Evolutionary conservation across 257 asterid genomes (phyloP).

Genomic region (Thymus mandschuricus): DNA sequence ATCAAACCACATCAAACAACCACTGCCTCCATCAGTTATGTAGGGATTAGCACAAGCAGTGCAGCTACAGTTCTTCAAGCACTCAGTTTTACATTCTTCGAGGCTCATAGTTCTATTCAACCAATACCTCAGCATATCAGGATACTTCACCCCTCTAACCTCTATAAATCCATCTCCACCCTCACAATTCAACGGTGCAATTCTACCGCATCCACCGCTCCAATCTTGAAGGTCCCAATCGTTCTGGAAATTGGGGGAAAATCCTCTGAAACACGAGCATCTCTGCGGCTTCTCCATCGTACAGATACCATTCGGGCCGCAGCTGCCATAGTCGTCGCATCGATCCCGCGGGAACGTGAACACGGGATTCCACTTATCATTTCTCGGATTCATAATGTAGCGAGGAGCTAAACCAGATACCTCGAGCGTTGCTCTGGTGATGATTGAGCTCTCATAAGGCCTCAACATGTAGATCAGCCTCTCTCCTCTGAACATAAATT

Average conservation of each 20-base stretch:
- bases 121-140: conserved; percentile 24
- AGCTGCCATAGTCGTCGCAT: conserved; percentile 27
- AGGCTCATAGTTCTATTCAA: conserved; percentile 32
- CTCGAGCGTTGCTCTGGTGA: conserved; percentile 9
- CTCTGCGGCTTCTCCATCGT: not conserved
- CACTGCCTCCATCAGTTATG: conserved; percentile 23
- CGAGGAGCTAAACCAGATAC: not conserved
- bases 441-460: conserved; percentile 5
- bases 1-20: conserved; percentile 41
- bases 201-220: conserved; percentile 37
- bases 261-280: conserved; percentile 32
- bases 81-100: conserved; percentile 32
- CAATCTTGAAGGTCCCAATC: conserved; percentile 33
- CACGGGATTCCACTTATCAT: conserved; percentile 21
- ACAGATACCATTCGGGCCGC: conserved; percentile 38
- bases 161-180: conserved; percentile 32
- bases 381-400: not conserved
- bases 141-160: conserved; percentile 25
- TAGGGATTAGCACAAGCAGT: conserved; percentile 40
- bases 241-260: not conserved
- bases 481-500: conserved; percentile 1
- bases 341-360: not conserved
- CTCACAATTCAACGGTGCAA: conserved; percentile 23
- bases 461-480: not conserved
- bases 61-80: conserved; percentile 37